These are phyloP conservation scores for Salvia rosmarinus DNA, from an alignment of 257 asterid genomes.

Conservation along the genomic window DNA sequence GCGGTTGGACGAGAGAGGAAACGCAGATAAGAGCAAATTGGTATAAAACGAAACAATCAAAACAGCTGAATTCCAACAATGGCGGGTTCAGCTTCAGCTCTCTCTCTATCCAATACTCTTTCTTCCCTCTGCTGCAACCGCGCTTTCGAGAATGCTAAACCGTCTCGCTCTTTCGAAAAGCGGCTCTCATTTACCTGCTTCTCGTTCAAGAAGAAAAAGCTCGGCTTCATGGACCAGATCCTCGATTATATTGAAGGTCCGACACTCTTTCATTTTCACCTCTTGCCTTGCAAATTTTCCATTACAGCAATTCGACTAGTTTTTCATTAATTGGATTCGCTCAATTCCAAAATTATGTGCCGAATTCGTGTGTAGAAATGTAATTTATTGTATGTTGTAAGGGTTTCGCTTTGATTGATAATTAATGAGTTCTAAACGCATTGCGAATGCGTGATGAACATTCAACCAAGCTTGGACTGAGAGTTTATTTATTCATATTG, in stretches of 20 bases:
- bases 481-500: background rate
- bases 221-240: slow-evolving; percentile 84
- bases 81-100: slow-evolving; percentile 52
- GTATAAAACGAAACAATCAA: slow-evolving; percentile 16
- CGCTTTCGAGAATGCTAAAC: slow-evolving; percentile 27
- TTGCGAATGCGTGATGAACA: background rate
- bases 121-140: slow-evolving; percentile 36
- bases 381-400: background rate
- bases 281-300: background rate
- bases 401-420: slow-evolving; percentile 14
- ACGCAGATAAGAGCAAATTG: slow-evolving; percentile 42
- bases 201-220: slow-evolving; percentile 77
- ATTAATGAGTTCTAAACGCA: background rate
- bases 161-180: slow-evolving; percentile 35
- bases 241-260: slow-evolving; percentile 97
- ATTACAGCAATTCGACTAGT: background rate
- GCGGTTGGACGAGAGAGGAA: slow-evolving; percentile 36
- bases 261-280: background rate
- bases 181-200: slow-evolving; percentile 58
- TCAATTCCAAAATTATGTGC: background rate
- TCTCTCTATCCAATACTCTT: slow-evolving; percentile 35
- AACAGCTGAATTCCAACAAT: slow-evolving; percentile 39
- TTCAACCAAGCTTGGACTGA: background rate
- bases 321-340: background rate
- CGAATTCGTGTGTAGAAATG: background rate